Base-by-base conservation (phyloP, 495 filamentous ascomycete species). In the Aspergillus sclerotioniger region DNA sequence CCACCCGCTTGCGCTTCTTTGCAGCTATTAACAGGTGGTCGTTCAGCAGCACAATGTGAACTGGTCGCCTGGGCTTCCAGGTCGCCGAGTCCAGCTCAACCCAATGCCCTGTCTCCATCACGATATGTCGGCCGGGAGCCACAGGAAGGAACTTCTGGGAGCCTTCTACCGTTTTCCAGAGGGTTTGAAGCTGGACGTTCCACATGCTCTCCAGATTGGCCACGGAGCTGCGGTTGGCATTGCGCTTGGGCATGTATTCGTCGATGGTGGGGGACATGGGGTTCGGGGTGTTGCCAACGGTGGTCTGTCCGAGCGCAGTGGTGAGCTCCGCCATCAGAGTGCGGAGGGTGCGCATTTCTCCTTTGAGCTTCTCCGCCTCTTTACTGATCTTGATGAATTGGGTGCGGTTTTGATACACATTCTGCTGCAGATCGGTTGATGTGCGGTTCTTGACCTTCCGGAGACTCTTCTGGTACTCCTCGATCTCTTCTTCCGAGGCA, bases 351-450 rank as follows among this genome's bases (percentile, higher is more conserved):
- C 92, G 85, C 93, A 99, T 98, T 71, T 99, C 94, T 46, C 86
- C 83, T 68, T 96, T 98, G 52, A 99, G 83, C 72, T 96, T 96
- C 66, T 99, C 94, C 3, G 96, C 96, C 73, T 99, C 95, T 75
- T 96, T 94, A 71, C 91, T 96, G 72, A 99, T 98, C 65, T 95
- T 93, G 78, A 99, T 96, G 73, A 99, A 99, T 65, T 98, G 93
- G 0, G 92, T 96, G 46, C 94, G 87, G 72, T 99, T 99, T 67
- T 97, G 92, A 71, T 93, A 96, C 32, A 99, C 91, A 76, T 91
- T 99, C 64, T 95, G 89, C 66, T 98, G 95, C 9, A 99, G 80
- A 65, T 98, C 91, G 31, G 85, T 85, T 3, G 92, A 91, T 1
- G 91, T 92, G 35, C 90, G 84, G 60, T 85, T 86, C 66, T 92